These are phyloP conservation scores for Solanum medicagineum DNA, from an alignment of 257 asterid species.

Conservation along the genomic window DNA sequence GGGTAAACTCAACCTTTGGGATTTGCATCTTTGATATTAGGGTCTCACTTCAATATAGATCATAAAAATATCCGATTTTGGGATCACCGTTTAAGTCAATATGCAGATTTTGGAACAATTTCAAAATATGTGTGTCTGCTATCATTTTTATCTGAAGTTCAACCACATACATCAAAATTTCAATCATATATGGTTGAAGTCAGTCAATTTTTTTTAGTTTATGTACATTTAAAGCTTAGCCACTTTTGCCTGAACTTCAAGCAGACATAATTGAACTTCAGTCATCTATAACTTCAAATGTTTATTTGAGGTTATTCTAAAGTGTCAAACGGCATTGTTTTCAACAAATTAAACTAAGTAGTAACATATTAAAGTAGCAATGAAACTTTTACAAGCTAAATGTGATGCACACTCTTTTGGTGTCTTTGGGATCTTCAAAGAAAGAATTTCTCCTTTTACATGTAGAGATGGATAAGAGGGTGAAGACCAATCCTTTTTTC, in stretches of 20 bases:
- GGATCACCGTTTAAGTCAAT: neutral
- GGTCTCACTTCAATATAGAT: neutral
- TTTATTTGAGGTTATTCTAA: neutral
- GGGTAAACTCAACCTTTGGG: slow-evolving; percentile 31
- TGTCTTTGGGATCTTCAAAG: neutral
- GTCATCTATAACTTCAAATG: neutral
- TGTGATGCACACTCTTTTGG: neutral
- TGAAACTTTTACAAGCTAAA: neutral
- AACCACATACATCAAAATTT: neutral
- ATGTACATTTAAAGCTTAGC: neutral
- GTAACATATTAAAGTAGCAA: neutral
- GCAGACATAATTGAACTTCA: neutral
- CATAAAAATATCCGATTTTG: neutral
- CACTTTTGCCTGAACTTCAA: neutral
- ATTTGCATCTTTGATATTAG: slow-evolving; percentile 6
- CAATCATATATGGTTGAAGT: neutral
- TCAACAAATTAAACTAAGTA: neutral
- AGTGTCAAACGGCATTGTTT: neutral
- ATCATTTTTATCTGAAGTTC: neutral
- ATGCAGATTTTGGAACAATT: neutral
- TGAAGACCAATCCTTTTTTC: neutral
- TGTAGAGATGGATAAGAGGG: neutral
- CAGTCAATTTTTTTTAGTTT: neutral
- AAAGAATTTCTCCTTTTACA: neutral
- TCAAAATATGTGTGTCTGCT: neutral